Evolutionary conservation across 805 yeast species (phyloP), one percentile per base, ranked within the genome.

Genomic region (Candida caryicola): DNA sequence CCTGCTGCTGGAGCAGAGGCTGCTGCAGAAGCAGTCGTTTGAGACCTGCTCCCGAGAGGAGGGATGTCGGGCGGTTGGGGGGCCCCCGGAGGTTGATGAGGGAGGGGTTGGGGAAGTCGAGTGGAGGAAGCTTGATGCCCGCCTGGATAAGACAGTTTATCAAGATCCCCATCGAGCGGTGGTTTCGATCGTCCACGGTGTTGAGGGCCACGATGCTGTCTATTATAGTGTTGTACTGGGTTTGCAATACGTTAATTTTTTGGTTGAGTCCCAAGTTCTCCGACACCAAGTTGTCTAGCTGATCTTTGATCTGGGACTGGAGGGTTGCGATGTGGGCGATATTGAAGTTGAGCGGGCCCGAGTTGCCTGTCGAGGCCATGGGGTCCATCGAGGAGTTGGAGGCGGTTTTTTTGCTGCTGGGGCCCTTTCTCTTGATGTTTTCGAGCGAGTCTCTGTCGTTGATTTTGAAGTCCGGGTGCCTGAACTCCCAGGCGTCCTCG

Each of bases 401-500:
- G 7, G 25, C 7, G 8, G 51, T 50, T 51, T 77, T 75, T 47
- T 76, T 79, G 39, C 71, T 68, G 12, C 69, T 64, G 4, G 93
- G 85, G 0, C 82, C 82, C 57, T 90, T 90, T 33, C 97, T 67
- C 54, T 86, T 87, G 55, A 93, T 93, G 47, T 85, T 84, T 35
- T 90, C 95, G 27, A 95, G 70, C 8, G 87, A 79, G n/a, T 79
- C 83, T 38, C 77, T 73, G 54, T 87, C 87, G 59, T 85, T 82
- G 23, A 77, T 76, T 47, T 76, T 76, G 61, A 93, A 93, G 47
- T 81, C 87, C 0, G 96, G 95, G 60, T 93, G 98, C 55, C 81
- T 80, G 67, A 93, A 91, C 59, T 91, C 97, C 97, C 98, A 91
- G 15, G 90, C 81, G 59, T 82, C 79, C 40, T 82, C 88, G 28